phyloP scores from a whole-genome alignment of 2,329 filamentous ascomycete genomes.

The Metarhizium anisopliae region DNA sequence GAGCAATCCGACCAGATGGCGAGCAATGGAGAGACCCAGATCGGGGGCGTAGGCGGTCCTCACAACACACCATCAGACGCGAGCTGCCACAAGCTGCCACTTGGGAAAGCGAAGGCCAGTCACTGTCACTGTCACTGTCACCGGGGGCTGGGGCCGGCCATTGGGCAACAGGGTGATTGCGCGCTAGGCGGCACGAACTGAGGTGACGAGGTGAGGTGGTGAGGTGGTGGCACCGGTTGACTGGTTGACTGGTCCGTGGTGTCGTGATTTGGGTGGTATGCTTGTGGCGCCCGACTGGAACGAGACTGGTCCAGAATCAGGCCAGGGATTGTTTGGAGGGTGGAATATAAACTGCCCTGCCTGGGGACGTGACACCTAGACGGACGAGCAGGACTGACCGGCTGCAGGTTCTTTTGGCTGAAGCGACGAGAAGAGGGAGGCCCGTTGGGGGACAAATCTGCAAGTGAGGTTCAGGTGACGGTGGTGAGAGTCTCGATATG shows the following conservation, averaged over 20 bases:
- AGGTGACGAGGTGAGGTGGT: not conserved
- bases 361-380: not conserved
- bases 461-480: not conserved
- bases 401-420: slow-evolving; percentile 1
- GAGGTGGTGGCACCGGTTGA: not conserved
- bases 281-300: slow-evolving; percentile 2
- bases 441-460: not conserved
- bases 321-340: not conserved
- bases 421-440: not conserved
- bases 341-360: not conserved
- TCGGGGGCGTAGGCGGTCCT: not conserved
- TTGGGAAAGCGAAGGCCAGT: not conserved
- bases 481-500: not conserved
- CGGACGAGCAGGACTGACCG: not conserved
- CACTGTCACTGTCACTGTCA: too few species aligned
- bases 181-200: not conserved
- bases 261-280: slow-evolving; percentile 1
- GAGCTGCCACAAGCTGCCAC: not conserved
- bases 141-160: too few species aligned
- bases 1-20: not conserved
- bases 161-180: not conserved
- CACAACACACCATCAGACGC: too few species aligned
- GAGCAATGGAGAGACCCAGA: not conserved
- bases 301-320: slow-evolving; percentile 1
- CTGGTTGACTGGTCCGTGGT: not conserved